Conservation (phyloP, 2,329 filamentous ascomycete species). For the Botrytis pseudocinerea region DNA sequence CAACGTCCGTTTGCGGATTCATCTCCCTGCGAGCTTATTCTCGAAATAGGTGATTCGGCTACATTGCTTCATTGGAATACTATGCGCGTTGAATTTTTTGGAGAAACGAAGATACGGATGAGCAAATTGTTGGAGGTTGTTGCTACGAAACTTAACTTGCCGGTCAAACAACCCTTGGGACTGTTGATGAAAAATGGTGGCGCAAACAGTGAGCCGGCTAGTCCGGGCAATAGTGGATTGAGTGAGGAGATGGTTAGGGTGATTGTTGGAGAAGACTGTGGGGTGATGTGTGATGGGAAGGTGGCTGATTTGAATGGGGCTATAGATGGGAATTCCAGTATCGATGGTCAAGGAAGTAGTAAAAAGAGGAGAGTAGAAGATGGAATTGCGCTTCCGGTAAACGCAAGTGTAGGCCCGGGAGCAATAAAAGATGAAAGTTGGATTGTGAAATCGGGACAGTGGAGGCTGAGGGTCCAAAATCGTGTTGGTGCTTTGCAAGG, state of each 20-base stretch:
- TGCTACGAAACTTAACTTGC: slow-evolving; percentile 74
- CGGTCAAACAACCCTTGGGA: slow-evolving; percentile 61
- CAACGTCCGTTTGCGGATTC: slow-evolving; percentile 85
- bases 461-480: slow-evolving; percentile 66
- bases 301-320: slow-evolving; percentile 19
- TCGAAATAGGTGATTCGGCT: slow-evolving; percentile 70
- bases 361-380: slow-evolving; percentile 29
- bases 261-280: slow-evolving; percentile 59
- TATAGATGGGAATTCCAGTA: neutral
- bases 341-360: slow-evolving; percentile 12
- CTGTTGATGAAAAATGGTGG: slow-evolving; percentile 67
- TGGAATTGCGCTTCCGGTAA: neutral
- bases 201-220: slow-evolving; percentile 59
- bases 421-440: slow-evolving; percentile 45
- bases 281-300: slow-evolving; percentile 59
- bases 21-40: slow-evolving; percentile 67
- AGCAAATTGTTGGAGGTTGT: slow-evolving; percentile 76
- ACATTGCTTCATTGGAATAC: slow-evolving; percentile 52
- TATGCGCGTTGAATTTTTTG: slow-evolving; percentile 62
- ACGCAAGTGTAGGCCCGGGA: neutral
- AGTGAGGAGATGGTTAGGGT: slow-evolving; percentile 70
- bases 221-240: slow-evolving; percentile 67
- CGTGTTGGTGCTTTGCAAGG: slow-evolving; percentile 52
- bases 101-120: slow-evolving; percentile 68
- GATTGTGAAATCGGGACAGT: slow-evolving; percentile 69